Evolutionary conservation across 441 rosid genomes (phyloP).

Genomic region (Bruguiera hainesii): DNA sequence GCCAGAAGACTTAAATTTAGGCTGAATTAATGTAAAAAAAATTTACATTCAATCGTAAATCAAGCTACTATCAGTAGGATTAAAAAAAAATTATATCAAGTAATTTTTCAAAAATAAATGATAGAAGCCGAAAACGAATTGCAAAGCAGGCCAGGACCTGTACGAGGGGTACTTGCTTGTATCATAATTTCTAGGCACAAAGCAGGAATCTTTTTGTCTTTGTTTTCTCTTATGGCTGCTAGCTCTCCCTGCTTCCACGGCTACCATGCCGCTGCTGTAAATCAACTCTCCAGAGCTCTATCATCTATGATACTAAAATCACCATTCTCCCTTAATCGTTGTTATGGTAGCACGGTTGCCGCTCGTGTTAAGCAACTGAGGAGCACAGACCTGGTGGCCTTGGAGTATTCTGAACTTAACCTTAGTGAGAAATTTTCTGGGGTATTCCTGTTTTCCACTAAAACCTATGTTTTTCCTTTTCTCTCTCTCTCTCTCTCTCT

Average conservation of each 20-base stretch:
- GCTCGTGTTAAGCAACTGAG: constrained; percentile 31
- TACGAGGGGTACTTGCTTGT: too few relatives aligned
- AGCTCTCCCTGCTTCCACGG: constrained; percentile 13
- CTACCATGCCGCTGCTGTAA: neutral
- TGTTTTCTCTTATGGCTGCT: constrained; percentile 15
- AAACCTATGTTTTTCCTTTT: neutral
- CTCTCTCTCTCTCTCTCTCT: too few relatives aligned
- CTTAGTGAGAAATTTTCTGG: constrained; percentile 52
- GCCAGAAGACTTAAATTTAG: too few relatives aligned
- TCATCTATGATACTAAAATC: constrained; percentile 21
- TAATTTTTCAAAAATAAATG: too few relatives aligned
- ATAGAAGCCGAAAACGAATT: too few relatives aligned
- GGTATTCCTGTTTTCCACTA: constrained; percentile 29
- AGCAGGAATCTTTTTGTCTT: too few relatives aligned
- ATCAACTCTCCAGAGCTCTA: constrained; percentile 25
- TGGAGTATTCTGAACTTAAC: constrained; percentile 80
- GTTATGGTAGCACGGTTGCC: neutral
- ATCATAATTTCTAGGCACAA: too few relatives aligned
- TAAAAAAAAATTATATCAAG: too few relatives aligned
- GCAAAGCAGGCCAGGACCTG: too few relatives aligned
- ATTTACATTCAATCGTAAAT: too few relatives aligned
- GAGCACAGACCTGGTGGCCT: constrained; percentile 62
- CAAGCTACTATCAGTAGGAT: too few relatives aligned
- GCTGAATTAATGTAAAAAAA: too few relatives aligned
- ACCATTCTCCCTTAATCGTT: constrained; percentile 8